These are phyloP conservation scores for Rubus parviflorus DNA, from an alignment of 306 rosid species.

Conservation along the genomic window DNA sequence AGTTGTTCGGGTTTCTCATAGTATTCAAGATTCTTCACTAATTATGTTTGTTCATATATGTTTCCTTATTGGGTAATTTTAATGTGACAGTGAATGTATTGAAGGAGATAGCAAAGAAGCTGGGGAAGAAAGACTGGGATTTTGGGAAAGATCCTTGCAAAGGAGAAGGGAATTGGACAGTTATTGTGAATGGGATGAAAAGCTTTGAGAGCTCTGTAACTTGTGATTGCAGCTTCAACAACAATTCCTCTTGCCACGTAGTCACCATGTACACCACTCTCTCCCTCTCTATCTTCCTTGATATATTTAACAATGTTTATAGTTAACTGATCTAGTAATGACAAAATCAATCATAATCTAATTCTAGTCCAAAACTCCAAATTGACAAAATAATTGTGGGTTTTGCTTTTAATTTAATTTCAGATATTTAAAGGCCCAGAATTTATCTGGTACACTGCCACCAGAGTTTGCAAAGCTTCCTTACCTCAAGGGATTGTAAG, in stretches of 20 bases:
- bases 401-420: not conserved
- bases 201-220: constrained; percentile 53
- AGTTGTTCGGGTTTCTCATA: not conserved
- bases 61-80: not conserved
- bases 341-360: not conserved
- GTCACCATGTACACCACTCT: constrained; percentile 54
- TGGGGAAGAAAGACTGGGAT: constrained; percentile 90
- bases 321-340: not conserved
- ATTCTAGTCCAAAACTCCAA: not conserved
- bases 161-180: constrained; percentile 68
- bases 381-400: not conserved
- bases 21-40: not conserved
- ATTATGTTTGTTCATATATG: not conserved
- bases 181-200: constrained; percentile 31
- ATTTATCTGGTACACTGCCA: constrained; percentile 68
- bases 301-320: not conserved
- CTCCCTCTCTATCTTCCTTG: not conserved
- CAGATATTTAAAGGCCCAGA: constrained; percentile 80
- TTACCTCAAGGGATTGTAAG: constrained; percentile 63
- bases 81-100: constrained; percentile 60
- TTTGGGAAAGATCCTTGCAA: constrained; percentile 75
- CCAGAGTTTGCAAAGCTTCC: constrained; percentile 80
- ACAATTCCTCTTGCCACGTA: constrained; percentile 71
- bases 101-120: constrained; percentile 64
- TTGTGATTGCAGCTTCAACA: constrained; percentile 68